Evolutionary conservation across 2,329 filamentous ascomycete species (phyloP), one percentile per base, ranked within the genome.

Genomic region (Epichloe bromicola): DNA sequence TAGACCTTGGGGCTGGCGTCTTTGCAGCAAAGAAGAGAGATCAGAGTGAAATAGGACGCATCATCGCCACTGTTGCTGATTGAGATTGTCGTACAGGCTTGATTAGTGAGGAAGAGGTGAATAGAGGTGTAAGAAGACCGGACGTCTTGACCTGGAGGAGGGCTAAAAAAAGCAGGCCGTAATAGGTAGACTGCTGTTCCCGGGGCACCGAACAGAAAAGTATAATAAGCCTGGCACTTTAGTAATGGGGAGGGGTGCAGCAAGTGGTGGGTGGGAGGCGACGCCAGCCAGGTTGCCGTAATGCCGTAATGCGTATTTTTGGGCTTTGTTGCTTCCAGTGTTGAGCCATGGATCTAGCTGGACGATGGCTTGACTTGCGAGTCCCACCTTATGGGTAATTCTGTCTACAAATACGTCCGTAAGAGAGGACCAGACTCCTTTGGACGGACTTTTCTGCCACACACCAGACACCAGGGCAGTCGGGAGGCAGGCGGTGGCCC

Each of bases 31-130:
- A 48, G 37, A 38, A 46, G 50, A 51, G 48, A 49, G 54, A 52
- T 58, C 54, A 58, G 53, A 56, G 49, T 14, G 37, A 51, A 45
- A 48, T 49, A 45, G 37, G 48, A 54, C 26, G 42, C 56, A 58
- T 58, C 46, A 50, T 57, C 23, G 40, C 30, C 8, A 23, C 53
- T 26, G 26, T 51, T 49, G 40, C 36, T 51, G 34, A 48, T 47
- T 43, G 49, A 42, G 34, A 46, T 49, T 40, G 46, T 51, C 51
- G 49, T 45, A 54, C 44, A 50, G 34, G 42, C 26, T 39, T 38
- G 36, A 20, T 19, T 26, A 46, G 51, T 46, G 38, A 49, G 46
- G 46, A 17, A 53, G 44, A 50, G 17, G 38, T 42, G 39, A 40
- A 42, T 26, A 42, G 46, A 52, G 39, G 48, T 54, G 50, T 41